Percentiles rank a stretch among this genome's conserved stretches.
These are phyloP conservation scores for Sistotremastrum suecicum DNA, from an alignment of 768 basidiomycete species.

Conservation along the genomic window DNA sequence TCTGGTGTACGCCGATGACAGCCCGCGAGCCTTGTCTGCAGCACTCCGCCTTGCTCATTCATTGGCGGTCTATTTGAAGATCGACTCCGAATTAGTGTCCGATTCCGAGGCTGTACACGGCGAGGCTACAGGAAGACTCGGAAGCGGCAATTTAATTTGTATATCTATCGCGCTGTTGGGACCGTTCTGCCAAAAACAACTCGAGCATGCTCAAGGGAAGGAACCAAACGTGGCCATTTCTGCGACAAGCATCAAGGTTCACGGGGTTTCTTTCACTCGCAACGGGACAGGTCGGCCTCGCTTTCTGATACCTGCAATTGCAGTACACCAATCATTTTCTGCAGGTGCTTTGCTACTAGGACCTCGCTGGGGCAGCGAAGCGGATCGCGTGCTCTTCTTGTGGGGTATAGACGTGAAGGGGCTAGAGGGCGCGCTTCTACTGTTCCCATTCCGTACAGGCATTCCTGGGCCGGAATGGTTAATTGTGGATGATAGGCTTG, in stretches of 20 bases:
- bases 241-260: constrained; percentile 10
- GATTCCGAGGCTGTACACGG: constrained; percentile 22
- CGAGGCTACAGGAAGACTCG: constrained; percentile 13
- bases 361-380: constrained; percentile 34
- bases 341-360: constrained; percentile 48
- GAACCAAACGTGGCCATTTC: constrained; percentile 13
- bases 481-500: constrained; percentile 27
- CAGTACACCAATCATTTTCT: constrained; percentile 9
- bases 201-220: constrained; percentile 19
- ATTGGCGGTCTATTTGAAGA: constrained; percentile 48
- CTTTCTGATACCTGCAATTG: constrained; percentile 8
- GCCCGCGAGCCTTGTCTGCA: constrained; percentile 28
- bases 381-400: constrained; percentile 37
- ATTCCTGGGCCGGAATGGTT: constrained; percentile 69
- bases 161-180: constrained; percentile 4
- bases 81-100: constrained; percentile 49
- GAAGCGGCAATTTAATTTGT: constrained; percentile 40
- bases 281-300: constrained; percentile 7
- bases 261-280: constrained; percentile 5
- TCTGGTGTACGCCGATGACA: constrained; percentile 36
- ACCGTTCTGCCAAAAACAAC: constrained; percentile 26
- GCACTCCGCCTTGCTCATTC: constrained; percentile 58
- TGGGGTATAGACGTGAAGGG: constrained; percentile 40
- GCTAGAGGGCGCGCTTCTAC: constrained; percentile 50
- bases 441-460: constrained; percentile 82